Percentiles rank a stretch among this genome's conserved stretches.
Conservation (phyloP, 805 yeast species). For the Ogataea pini region DNA sequence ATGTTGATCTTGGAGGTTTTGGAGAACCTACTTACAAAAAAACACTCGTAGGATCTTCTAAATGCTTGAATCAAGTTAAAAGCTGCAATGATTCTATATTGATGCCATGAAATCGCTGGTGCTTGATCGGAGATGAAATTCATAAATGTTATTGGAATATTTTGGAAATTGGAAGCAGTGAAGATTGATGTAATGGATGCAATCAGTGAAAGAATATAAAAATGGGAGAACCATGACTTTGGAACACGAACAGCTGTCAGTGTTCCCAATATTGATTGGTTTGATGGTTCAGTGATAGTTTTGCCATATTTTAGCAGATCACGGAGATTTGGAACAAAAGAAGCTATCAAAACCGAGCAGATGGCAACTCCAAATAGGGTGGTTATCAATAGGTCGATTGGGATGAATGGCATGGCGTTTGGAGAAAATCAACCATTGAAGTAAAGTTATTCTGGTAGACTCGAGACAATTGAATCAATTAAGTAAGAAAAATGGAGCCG, state of each 20-base stretch:
- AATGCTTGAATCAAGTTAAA: slow-evolving; percentile 49
- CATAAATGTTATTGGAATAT: neutral
- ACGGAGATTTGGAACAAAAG: slow-evolving; percentile 31
- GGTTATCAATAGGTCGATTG: slow-evolving; percentile 5
- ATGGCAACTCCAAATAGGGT: slow-evolving; percentile 13
- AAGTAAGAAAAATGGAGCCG: neutral
- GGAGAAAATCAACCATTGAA: neutral
- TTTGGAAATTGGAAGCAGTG: neutral
- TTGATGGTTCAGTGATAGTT: slow-evolving; percentile 27
- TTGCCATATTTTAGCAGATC: slow-evolving; percentile 48
- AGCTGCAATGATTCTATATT: slow-evolving; percentile 7
- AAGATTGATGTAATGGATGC: neutral
- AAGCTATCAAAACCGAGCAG: slow-evolving; percentile 36
- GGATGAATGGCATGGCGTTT: neutral
- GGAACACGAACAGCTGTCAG: slow-evolving; percentile 48
- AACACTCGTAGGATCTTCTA: slow-evolving; percentile 58
- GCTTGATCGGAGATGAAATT: slow-evolving; percentile 2
- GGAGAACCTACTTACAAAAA: slow-evolving; percentile 48
- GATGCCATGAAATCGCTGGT: slow-evolving; percentile 6
- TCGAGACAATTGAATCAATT: no score
- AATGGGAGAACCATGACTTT: slow-evolving; percentile 63
- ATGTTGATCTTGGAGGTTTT: slow-evolving; percentile 56
- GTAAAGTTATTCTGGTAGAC: no score
- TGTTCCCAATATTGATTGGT: neutral
- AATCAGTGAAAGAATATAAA: slow-evolving; percentile 46